Evolutionary conservation across 768 basidiomycete species (phyloP), one percentile per base, ranked within the genome.

Genomic region (Cystofilobasidium macerans): DNA sequence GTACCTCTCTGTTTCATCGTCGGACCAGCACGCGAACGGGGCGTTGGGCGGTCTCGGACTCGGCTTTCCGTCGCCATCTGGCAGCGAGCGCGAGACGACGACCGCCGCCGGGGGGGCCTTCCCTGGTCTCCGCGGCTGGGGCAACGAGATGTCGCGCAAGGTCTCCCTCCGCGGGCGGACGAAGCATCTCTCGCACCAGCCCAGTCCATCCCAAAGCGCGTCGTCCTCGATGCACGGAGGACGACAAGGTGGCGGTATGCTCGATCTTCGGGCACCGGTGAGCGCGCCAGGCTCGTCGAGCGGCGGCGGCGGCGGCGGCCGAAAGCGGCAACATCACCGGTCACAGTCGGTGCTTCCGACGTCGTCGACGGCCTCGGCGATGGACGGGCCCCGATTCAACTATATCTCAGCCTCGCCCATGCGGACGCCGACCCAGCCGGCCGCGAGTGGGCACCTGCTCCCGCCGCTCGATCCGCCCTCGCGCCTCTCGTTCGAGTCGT

Each of bases 61-160:
- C 32, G 53, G 61, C n/a, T 20, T 57, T 2, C 59, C 59, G 14
- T 20, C n/a, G 16, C 26, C 38, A 30, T 8, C 28, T 22, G 36
- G 32, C 13, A 57, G 22, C 22, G 35, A 59, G n/a, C n/a, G n/a
- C n/a, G n/a, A n/a, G n/a, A n/a, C n/a, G n/a, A n/a, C n/a, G n/a
- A n/a, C n/a, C 33, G 14, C 28, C 2, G 18, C 53, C 12, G 40
- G 47, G 11, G 42, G 58, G 0, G 53, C 26, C 40, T 67, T 67
- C 36, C 65, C 64, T 6, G 64, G 59, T 2, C 40, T 67, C 9
- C 33, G 65, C 6, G 54, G 53, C 12, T 67, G 65, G 65, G 58
- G 48, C 9, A 67, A 67, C 33, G 58, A 59, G 20, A 40, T 67
- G 13, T 67, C 65, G 26, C 60, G 65, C n/a, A 67, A 67, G 36